Evolutionary conservation across 768 basidiomycete species (phyloP).

Genomic region (Leccinum ochraceum): DNA sequence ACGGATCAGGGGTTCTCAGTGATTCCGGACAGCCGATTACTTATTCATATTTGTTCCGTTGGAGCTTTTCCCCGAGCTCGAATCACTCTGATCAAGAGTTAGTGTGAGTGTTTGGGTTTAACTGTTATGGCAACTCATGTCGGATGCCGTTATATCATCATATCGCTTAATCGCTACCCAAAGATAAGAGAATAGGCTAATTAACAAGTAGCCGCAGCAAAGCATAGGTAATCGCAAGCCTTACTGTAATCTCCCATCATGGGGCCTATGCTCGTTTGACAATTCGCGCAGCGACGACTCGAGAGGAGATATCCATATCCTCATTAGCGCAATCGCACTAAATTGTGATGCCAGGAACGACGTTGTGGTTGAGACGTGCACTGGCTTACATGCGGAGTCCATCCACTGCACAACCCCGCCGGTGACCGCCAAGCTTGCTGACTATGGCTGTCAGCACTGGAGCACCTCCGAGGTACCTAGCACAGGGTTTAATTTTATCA

Average conservation of each 20-base stretch:
- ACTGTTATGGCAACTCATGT: not conserved
- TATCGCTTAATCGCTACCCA: not conserved
- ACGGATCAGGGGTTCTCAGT: not conserved
- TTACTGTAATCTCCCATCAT: not conserved
- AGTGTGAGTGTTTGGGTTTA: not conserved
- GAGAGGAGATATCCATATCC: not conserved
- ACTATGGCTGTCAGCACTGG: not conserved
- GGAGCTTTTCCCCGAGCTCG: not conserved
- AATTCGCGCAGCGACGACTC: not conserved
- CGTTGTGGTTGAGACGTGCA: conserved; percentile 7
- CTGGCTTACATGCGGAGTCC: not conserved
- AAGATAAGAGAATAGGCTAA: not conserved
- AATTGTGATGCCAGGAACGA: not conserved
- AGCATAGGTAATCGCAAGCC: not conserved
- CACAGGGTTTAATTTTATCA: not conserved
- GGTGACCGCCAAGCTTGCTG: not conserved
- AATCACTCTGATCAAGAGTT: not conserved
- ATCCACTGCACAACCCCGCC: not conserved
- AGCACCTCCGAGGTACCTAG: not conserved
- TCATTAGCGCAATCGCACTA: not conserved
- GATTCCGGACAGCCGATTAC: no score
- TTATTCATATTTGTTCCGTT: not conserved
- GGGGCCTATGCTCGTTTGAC: not conserved
- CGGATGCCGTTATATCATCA: not conserved
- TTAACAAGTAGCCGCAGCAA: not conserved